phyloP scores from a whole-genome alignment of 768 basidiomycete species.

The Podaxis sp. region DNA sequence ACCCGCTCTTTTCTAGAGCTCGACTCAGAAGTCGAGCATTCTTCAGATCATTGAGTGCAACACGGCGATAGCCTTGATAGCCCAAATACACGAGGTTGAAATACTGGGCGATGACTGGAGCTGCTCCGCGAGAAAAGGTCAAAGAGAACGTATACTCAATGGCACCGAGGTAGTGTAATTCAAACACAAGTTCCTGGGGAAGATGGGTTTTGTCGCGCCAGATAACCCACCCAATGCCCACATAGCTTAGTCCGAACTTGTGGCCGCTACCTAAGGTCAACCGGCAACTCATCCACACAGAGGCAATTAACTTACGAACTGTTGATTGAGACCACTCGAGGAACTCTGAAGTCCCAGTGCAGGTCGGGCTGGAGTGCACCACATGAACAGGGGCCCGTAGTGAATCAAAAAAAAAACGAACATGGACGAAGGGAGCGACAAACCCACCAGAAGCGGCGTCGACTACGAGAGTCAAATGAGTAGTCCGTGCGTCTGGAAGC shows the following conservation, averaged over 20 bases:
- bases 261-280: conserved; percentile 51
- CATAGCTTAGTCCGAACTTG: conserved; percentile 58
- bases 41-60: conserved; percentile 49
- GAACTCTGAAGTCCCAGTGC: conserved; percentile 62
- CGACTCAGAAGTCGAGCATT: conserved; percentile 65
- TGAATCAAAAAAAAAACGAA: conserved; percentile 16
- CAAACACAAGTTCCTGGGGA: conserved; percentile 72
- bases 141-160: conserved; percentile 76
- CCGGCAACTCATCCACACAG: conserved; percentile 36
- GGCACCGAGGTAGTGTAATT: conserved; percentile 54
- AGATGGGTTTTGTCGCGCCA: conserved; percentile 64
- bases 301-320: conserved; percentile 45
- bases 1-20: conserved; percentile 55
- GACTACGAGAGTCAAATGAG: conserved; percentile 44
- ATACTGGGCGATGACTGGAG: conserved; percentile 61
- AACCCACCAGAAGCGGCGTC: conserved; percentile 71
- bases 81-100: conserved; percentile 65
- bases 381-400: conserved; percentile 23
- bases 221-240: conserved; percentile 68
- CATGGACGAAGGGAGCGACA: conserved; percentile 58
- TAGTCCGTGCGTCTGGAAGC: conserved; percentile 37
- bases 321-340: conserved; percentile 62
- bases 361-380: conserved; percentile 42
- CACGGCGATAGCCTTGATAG: conserved; percentile 50
- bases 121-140: conserved; percentile 40